Percentiles rank a stretch among this genome's conserved stretches.
Conservation (phyloP, 2,329 filamentous ascomycete genomes). For the Colletotrichum trifolii region DNA sequence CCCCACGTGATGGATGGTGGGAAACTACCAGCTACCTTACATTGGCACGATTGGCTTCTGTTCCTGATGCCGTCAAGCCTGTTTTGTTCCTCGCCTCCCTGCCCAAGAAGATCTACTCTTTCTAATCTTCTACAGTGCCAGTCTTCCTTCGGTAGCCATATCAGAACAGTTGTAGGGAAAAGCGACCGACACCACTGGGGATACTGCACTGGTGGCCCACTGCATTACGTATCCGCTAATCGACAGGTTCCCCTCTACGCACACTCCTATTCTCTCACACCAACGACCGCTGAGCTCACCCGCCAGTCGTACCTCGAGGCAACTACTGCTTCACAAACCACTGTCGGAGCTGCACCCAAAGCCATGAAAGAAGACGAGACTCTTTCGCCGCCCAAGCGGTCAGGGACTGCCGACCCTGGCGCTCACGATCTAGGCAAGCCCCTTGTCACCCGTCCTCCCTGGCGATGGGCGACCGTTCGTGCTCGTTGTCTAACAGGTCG, state of each 20-base stretch:
- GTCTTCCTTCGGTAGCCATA: conserved; percentile 12
- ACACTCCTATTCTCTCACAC: conserved; percentile 33
- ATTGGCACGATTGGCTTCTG: neutral
- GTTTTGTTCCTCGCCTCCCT: conserved; percentile 7
- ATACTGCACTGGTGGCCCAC: conserved; percentile 27
- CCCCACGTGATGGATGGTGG: conserved; percentile 35
- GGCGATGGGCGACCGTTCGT: conserved; percentile 2
- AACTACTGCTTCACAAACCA: conserved; percentile 4
- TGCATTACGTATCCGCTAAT: conserved; percentile 37
- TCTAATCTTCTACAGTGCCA: conserved; percentile 14
- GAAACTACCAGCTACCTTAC: conserved; percentile 13
- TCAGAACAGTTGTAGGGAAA: neutral
- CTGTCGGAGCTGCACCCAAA: conserved; percentile 1
- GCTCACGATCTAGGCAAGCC: conserved; percentile 67
- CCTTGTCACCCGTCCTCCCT: conserved; percentile 14
- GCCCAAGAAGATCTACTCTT: conserved; percentile 21
- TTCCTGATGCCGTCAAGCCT: conserved; percentile 20
- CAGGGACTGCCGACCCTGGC: conserved; percentile 63
- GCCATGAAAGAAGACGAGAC: conserved; percentile 49
- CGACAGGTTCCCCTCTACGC: conserved; percentile 32
- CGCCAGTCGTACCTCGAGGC: conserved; percentile 10
- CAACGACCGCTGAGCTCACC: conserved; percentile 18
- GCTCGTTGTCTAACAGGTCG: conserved; percentile 40
- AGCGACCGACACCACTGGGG: conserved; percentile 11
- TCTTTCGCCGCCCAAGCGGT: conserved; percentile 53